phyloP scores from a whole-genome alignment of 2,329 filamentous ascomycete genomes.

The Fusarium domesticum region DNA sequence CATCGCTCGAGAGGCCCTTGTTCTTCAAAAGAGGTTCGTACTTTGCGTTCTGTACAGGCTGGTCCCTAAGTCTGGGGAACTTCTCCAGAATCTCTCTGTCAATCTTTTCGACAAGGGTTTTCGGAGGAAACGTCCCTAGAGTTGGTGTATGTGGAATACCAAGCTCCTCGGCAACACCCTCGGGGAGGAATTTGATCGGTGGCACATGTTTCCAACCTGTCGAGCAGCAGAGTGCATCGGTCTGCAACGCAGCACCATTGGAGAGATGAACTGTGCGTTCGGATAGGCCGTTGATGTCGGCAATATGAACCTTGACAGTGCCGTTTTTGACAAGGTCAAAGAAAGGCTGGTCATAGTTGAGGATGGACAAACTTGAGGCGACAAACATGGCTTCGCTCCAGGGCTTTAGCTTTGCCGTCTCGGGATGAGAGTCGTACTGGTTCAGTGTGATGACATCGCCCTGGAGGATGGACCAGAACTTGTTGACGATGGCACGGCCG shows the following conservation, averaged over 20 bases:
- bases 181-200: conserved; percentile 50
- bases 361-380: conserved; percentile 49
- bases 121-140: conserved; percentile 26
- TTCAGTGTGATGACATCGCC: conserved; percentile 46
- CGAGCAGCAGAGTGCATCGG: conserved; percentile 53
- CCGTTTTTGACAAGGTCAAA: conserved; percentile 50
- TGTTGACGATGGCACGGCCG: conserved; percentile 46
- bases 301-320: conserved; percentile 47
- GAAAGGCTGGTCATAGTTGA: conserved; percentile 51
- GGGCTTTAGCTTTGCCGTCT: conserved; percentile 40
- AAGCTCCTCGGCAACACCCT: conserved; percentile 44
- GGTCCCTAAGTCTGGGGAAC: conserved; percentile 52
- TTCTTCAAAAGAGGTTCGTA: conserved; percentile 42
- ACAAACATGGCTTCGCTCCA: conserved; percentile 45
- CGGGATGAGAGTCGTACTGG: conserved; percentile 43
- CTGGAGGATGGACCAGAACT: conserved; percentile 49
- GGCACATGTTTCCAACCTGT: conserved; percentile 59
- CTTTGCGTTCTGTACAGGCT: conserved; percentile 48
- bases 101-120: conserved; percentile 37
- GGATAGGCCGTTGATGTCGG: conserved; percentile 43
- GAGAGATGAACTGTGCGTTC: conserved; percentile 48
- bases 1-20: conserved; percentile 35
- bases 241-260: conserved; percentile 44
- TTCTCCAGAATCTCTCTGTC: conserved; percentile 52
- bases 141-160: conserved; percentile 45